phyloP scores from a whole-genome alignment of 768 basidiomycete genomes.

The Coprinopsis sp. region DNA sequence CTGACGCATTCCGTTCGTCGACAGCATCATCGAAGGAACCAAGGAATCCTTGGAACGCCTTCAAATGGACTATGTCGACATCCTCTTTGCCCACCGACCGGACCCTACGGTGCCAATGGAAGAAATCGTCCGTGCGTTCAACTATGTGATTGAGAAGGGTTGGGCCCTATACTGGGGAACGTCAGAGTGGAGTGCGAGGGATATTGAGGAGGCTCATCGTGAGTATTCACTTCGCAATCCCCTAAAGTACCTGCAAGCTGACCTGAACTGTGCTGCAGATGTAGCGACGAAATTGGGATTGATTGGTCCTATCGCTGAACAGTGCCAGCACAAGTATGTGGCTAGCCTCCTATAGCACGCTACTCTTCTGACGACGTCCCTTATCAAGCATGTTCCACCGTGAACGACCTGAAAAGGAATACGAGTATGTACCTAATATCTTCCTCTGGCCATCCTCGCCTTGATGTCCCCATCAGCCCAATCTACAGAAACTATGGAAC shows the following conservation, averaged over 20 bases:
- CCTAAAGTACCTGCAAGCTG: not conserved
- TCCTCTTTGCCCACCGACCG: slow-evolving; percentile 65
- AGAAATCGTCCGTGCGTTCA: slow-evolving; percentile 79
- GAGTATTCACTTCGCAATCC: slow-evolving; percentile 19
- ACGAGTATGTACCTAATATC: too few species aligned
- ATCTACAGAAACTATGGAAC: slow-evolving; percentile 63
- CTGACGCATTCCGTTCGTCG: not conserved
- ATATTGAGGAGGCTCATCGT: slow-evolving; percentile 67
- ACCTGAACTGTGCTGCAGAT: slow-evolving; percentile 33
- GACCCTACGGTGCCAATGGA: slow-evolving; percentile 64
- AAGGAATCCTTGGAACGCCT: slow-evolving; percentile 63
- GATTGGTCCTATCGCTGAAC: slow-evolving; percentile 68
- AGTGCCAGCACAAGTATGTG: slow-evolving; percentile 66
- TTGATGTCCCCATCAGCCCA: too few species aligned
- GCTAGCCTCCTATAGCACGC: not conserved
- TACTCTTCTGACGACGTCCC: not conserved
- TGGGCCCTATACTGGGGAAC: slow-evolving; percentile 75
- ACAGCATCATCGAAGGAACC: slow-evolving; percentile 70
- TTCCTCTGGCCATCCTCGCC: too few species aligned
- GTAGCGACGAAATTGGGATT: slow-evolving; percentile 64
- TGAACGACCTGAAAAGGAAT: slow-evolving; percentile 79
- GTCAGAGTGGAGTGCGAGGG: slow-evolving; percentile 69
- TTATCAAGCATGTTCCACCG: slow-evolving; percentile 64
- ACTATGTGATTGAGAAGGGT: slow-evolving; percentile 68
- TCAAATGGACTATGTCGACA: slow-evolving; percentile 70